Evolutionary conservation across 192 early-diverging fungal genomes (phyloP), one percentile per base, ranked within the genome.

Genomic region (Linnemannia elongata): DNA sequence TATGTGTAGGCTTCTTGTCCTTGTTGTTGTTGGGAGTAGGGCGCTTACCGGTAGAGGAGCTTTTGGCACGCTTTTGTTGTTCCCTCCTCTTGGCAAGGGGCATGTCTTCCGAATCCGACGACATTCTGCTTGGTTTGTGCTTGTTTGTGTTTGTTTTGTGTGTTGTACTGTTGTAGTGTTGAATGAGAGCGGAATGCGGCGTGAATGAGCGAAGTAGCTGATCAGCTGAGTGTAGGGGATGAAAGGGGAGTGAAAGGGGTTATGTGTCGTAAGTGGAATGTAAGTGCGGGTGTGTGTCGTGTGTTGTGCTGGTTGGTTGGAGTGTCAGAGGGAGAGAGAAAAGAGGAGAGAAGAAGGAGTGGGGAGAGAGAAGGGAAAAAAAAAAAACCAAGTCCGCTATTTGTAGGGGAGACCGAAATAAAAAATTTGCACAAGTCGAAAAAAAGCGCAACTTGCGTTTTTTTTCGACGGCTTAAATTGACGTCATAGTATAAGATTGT

Each of bases 61-160:
- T 57, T 72, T 35, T 75, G 70, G 60, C 36, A 60, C 27, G 66
- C 49, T 3, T 17, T 20, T 3, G n/a, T 20, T 68, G 81, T 30
- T 55, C 54, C 69, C 73, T 78, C 57, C 72, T 74, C n/a, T 15
- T 55, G 6, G 82, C 74, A 12, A 91, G 78, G 39, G 90, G 90
- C 66, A 88, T 80, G 55, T 89, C 90, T 69, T 91, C 90, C 49
- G 90, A 91, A 78, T 87, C 85, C 17, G 89, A 57, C n/a, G 55
- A 89, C 88, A 85, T 88, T 54, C 7, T 49, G 35, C n/a, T 3
- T 42, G 27, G 8, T 74, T n/a, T n/a, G n/a, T 69, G 41, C 41
- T 47, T 68, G 41, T 39, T 22, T 45, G 41, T 47, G 35, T 12
- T 79, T 41, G 36, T 20, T 22, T 8, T 12, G 27, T 33, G 66